phyloP scores from a whole-genome alignment of 2,329 filamentous ascomycete genomes.

The Sporothrix sp. region DNA sequence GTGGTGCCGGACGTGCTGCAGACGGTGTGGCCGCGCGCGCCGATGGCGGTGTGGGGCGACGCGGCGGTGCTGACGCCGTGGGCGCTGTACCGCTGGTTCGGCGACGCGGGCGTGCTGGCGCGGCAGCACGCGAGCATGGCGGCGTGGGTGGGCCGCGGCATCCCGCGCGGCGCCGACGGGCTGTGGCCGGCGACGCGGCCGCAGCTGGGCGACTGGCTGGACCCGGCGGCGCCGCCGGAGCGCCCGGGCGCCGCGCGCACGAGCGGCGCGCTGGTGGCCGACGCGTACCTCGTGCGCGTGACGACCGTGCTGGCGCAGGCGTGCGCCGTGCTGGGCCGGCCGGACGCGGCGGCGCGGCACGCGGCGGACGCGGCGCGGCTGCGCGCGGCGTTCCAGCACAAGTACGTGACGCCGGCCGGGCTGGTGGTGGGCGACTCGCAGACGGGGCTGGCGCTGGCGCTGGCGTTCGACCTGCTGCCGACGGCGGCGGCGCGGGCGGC shows the following conservation, averaged over 20 bases:
- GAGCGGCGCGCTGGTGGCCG: conserved; percentile 27
- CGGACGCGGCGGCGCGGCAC: conserved; percentile 19
- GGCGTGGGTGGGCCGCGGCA: conserved; percentile 21
- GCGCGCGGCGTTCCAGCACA: conserved; percentile 20
- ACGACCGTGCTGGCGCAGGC: conserved; percentile 23
- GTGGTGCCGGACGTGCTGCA: conserved; percentile 18
- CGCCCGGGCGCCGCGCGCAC: conserved; percentile 26
- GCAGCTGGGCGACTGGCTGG: conserved; percentile 34
- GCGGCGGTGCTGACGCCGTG: conserved; percentile 23
- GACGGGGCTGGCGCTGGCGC: conserved; percentile 22
- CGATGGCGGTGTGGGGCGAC: conserved; percentile 24
- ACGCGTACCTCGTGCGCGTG: conserved; percentile 30
- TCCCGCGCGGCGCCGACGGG: conserved; percentile 18
- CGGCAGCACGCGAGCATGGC: conserved; percentile 23
- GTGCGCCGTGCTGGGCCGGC: conserved; percentile 19
- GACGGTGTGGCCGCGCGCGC: conserved; percentile 22
- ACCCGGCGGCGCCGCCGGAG: conserved; percentile 28
- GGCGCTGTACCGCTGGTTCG: conserved; percentile 23
- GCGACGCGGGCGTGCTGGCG: conserved; percentile 23
- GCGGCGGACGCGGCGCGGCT: conserved; percentile 17
- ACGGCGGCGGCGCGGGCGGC: background rate
- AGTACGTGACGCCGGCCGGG: conserved; percentile 20
- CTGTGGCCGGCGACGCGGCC: conserved; percentile 27
- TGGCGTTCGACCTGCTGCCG: conserved; percentile 20
- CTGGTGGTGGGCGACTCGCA: conserved; percentile 22